A percentile compares a stretch with the other conserved stretches of the same genome.
These are phyloP conservation scores for Metarhizium robertsii DNA, from an alignment of 2,329 filamentous ascomycete species.

Conservation along the genomic window DNA sequence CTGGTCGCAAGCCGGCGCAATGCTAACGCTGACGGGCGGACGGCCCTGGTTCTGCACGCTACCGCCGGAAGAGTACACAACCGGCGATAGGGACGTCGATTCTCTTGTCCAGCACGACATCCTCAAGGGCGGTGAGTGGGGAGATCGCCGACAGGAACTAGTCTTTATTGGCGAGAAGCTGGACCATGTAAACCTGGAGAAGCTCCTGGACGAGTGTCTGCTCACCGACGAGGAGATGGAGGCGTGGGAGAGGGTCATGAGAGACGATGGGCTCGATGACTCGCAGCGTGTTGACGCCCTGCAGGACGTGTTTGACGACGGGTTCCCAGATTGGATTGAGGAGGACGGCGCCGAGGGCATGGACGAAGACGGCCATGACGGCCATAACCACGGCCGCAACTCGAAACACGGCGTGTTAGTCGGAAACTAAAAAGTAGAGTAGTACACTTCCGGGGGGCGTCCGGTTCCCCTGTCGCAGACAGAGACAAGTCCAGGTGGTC, in stretches of 20 bases:
- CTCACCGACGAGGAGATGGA: constrained; percentile 50
- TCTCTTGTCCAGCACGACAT: constrained; percentile 40
- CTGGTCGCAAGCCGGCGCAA: constrained; percentile 56
- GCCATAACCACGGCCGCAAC: not conserved
- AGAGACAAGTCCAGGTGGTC: too few species aligned
- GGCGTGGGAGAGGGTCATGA: constrained; percentile 44
- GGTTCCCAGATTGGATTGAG: constrained; percentile 46
- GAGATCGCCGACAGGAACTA: constrained; percentile 60
- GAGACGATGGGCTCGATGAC: constrained; percentile 22
- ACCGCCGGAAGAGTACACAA: constrained; percentile 38
- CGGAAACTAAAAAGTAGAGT: not conserved
- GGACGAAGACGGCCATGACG: constrained; percentile 18
- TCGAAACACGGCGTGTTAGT: not conserved
- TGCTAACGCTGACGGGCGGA: constrained; percentile 50
- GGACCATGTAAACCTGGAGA: constrained; percentile 39
- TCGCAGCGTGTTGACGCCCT: constrained; percentile 36
- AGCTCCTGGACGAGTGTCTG: constrained; percentile 49
- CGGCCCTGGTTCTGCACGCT: constrained; percentile 52
- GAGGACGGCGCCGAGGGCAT: constrained; percentile 27
- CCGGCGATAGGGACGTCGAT: constrained; percentile 37
- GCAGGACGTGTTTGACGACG: constrained; percentile 46
- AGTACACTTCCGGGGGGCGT: too few species aligned
- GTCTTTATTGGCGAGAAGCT: constrained; percentile 65
- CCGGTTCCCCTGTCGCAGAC: too few species aligned
- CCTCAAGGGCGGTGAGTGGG: constrained; percentile 50